phyloP scores from a whole-genome alignment of 73 alveolate species.

The Paramecium bursaria region DNA sequence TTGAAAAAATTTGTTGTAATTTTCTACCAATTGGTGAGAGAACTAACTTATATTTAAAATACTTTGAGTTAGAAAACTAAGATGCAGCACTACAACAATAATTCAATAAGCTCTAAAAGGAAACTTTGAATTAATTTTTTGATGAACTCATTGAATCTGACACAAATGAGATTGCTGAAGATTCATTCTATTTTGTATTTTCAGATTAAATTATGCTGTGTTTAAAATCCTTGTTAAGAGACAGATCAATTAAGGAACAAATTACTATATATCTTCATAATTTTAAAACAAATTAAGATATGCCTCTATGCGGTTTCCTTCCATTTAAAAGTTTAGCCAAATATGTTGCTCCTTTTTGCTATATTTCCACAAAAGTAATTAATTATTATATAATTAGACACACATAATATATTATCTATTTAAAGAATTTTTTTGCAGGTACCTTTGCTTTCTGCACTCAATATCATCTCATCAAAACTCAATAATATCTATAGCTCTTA shows the following conservation, averaged over 20 bases:
- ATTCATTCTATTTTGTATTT: constrained; percentile 41
- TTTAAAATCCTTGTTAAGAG: constrained; percentile 43
- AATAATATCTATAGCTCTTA: neutral
- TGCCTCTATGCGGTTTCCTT: constrained; percentile 6
- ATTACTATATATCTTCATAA: neutral
- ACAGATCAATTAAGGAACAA: constrained; percentile 11
- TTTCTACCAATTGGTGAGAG: constrained; percentile 44
- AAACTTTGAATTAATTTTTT: neutral
- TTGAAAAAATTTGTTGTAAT: constrained; percentile 9
- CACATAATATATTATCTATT: constrained; percentile 31
- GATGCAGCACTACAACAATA: neutral
- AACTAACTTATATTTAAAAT: constrained; percentile 11
- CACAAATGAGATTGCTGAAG: constrained; percentile 44
- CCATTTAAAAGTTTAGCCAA: neutral
- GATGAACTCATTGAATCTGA: constrained; percentile 45
- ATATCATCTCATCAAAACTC: constrained; percentile 17
- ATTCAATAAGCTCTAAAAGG: neutral
- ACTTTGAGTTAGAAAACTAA: constrained; percentile 31
- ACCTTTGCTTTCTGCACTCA: constrained; percentile 25
- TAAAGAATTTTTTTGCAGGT: constrained; percentile 37
- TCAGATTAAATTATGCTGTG: constrained; percentile 12
- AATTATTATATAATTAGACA: no score
- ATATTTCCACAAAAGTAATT: constrained; percentile 16
- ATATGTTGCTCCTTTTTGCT: constrained; percentile 56
- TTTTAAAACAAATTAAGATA: neutral